Percentiles rank a stretch among this genome's conserved stretches.
These are phyloP conservation scores for Neopestalotiopsis rosae DNA, from an alignment of 2,329 filamentous ascomycete species.

Conservation along the genomic window DNA sequence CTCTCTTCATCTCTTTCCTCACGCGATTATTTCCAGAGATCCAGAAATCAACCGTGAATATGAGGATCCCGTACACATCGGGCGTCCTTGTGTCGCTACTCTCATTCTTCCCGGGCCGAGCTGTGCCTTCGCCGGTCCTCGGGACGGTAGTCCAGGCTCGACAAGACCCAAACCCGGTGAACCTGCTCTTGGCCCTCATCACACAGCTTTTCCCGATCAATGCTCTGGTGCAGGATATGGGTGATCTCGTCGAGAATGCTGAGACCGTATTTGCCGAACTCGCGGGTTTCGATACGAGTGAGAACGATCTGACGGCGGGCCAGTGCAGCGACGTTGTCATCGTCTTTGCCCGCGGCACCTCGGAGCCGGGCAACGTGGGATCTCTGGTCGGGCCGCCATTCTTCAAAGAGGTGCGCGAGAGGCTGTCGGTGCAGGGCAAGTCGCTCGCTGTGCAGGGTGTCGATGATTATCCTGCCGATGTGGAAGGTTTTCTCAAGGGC, in stretches of 20 bases:
- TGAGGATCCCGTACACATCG: neutral
- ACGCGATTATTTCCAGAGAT: neutral
- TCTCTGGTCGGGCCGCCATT: constrained; percentile 18
- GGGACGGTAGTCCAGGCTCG: neutral
- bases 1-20: neutral
- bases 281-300: constrained; percentile 12
- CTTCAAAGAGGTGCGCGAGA: constrained; percentile 11
- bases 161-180: neutral
- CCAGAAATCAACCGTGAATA: neutral
- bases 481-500: constrained; percentile 16
- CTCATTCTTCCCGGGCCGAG: neutral
- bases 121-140: neutral
- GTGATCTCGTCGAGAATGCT: constrained; percentile 2
- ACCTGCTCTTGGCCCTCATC: constrained; percentile 14
- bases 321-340: constrained; percentile 19
- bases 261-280: constrained; percentile 11
- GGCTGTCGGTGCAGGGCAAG: neutral
- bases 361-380: constrained; percentile 21
- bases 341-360: constrained; percentile 20
- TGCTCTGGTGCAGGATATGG: neutral
- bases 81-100: neutral
- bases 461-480: constrained; percentile 14
- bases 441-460: constrained; percentile 18
- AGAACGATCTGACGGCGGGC: constrained; percentile 16
- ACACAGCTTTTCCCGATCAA: constrained; percentile 17